Conservation (phyloP, 768 basidiomycete genomes). For the Rhodosporidiobolus odoratus region DNA sequence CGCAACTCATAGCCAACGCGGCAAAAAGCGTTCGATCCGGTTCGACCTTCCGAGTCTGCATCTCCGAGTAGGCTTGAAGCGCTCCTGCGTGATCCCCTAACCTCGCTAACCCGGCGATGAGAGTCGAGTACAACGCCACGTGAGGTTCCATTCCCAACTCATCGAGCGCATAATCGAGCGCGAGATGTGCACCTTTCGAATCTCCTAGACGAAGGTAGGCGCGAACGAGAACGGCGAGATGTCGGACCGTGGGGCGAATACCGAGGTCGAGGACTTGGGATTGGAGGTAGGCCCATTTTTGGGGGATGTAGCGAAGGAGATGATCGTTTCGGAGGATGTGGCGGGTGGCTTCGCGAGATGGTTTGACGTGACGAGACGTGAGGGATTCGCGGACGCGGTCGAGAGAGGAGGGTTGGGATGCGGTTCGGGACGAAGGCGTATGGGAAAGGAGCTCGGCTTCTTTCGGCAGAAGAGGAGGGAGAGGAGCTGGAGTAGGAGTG, state of each 20-base stretch:
- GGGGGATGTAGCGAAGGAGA: slow-evolving; percentile 23
- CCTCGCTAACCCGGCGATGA: slow-evolving; percentile 68
- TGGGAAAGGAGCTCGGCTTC: slow-evolving; percentile 14
- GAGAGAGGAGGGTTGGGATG: slow-evolving; percentile 1
- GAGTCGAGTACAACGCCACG: slow-evolving; percentile 67
- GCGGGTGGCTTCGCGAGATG: background rate
- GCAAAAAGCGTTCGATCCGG: slow-evolving; percentile 54
- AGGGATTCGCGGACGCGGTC: slow-evolving; percentile 21
- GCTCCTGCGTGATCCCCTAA: slow-evolving; percentile 57
- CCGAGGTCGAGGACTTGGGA: slow-evolving; percentile 60
- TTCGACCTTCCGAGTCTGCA: slow-evolving; percentile 58
- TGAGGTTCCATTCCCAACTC: slow-evolving; percentile 57
- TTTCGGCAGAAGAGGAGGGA: background rate
- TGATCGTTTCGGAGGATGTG: slow-evolving; percentile 53
- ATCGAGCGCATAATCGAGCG: slow-evolving; percentile 54
- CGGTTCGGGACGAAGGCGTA: background rate
- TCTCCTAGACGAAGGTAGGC: slow-evolving; percentile 63
- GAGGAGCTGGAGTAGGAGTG: background rate
- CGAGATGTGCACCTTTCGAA: slow-evolving; percentile 55
- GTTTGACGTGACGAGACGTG: slow-evolving; percentile 3
- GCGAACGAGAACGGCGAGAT: slow-evolving; percentile 70
- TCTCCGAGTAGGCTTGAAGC: slow-evolving; percentile 56
- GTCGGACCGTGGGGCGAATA: slow-evolving; percentile 65
- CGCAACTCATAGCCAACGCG: slow-evolving; percentile 23
- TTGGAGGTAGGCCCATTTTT: slow-evolving; percentile 38